Evolutionary conservation across 1,284 basidiomycete genomes (phyloP).

Genomic region (Trichosporon sp.): DNA sequence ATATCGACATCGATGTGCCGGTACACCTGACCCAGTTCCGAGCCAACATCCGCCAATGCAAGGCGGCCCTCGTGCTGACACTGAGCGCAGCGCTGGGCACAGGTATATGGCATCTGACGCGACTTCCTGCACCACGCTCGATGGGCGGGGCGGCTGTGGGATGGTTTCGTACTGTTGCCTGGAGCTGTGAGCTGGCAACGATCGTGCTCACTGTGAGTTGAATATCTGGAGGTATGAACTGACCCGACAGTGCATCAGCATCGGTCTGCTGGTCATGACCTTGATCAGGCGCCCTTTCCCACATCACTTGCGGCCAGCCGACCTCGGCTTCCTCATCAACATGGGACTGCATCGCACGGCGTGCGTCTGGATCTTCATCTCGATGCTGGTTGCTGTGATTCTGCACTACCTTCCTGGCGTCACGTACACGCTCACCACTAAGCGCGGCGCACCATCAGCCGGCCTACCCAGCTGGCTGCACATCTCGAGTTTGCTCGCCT

Average conservation of each 20-base stretch:
- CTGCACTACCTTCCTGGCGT: conserved; percentile 28
- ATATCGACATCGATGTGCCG: conserved; percentile 1
- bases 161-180: background rate
- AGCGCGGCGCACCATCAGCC: conserved; percentile 4
- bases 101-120: background rate
- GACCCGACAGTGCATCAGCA: background rate
- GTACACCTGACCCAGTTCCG: background rate
- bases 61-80: background rate
- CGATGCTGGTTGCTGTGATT: background rate
- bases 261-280: conserved; percentile 6
- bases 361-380: conserved; percentile 11
- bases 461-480: conserved; percentile 4
- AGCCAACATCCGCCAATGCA: conserved; percentile 4
- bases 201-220: conserved; percentile 5
- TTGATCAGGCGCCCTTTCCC: conserved; percentile 32
- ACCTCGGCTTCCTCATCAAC: conserved; percentile 16
- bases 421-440: conserved; percentile 26
- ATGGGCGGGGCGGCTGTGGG: background rate
- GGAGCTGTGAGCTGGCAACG: background rate
- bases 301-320: conserved; percentile 9
- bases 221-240: no score
- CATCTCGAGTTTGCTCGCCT: background rate
- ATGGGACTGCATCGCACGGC: conserved; percentile 13
- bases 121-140: background rate
- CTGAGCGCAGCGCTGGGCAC: background rate